phyloP scores from a whole-genome alignment of 2,329 filamentous ascomycete species.

The Nigrospora osmanthi region DNA sequence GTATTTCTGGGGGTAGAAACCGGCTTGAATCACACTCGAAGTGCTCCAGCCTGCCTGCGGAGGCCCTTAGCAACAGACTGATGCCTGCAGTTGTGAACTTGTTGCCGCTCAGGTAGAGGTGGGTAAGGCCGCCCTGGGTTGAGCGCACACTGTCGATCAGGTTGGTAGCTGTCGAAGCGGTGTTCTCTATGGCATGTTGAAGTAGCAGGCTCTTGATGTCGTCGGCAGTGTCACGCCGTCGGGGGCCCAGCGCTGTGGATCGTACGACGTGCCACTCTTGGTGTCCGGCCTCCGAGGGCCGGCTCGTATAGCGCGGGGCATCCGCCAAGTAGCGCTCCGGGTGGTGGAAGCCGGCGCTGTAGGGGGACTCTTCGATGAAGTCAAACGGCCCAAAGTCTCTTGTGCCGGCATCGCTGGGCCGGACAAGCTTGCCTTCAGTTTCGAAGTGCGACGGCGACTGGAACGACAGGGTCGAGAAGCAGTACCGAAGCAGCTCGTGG shows the following conservation, averaged over 20 bases:
- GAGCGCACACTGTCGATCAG: slow-evolving; percentile 15
- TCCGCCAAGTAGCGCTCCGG: slow-evolving; percentile 40
- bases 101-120: slow-evolving; percentile 46
- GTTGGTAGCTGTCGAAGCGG: slow-evolving; percentile 7
- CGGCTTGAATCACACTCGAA: slow-evolving; percentile 41
- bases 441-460: slow-evolving; percentile 29
- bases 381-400: slow-evolving; percentile 31
- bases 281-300: slow-evolving; percentile 10
- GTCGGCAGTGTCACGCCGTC: slow-evolving; percentile 24
- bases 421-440: slow-evolving; percentile 36
- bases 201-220: slow-evolving; percentile 21
- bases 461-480: slow-evolving; percentile 23
- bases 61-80: slow-evolving; percentile 31
- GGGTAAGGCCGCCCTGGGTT: slow-evolving; percentile 34
- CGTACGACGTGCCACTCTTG: slow-evolving; percentile 22
- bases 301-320: slow-evolving; percentile 31
- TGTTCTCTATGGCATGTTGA: slow-evolving; percentile 7
- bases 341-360: slow-evolving; percentile 35
- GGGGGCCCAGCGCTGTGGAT: slow-evolving; percentile 21
- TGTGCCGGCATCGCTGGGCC: slow-evolving; percentile 18
- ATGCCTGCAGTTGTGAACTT: slow-evolving; percentile 35
- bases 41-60: slow-evolving; percentile 39
- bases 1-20: slow-evolving; percentile 13
- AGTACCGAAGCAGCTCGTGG: slow-evolving; percentile 19
- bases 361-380: slow-evolving; percentile 38